These are phyloP conservation scores for Ogataea salicorniae DNA, from an alignment of 805 yeast genomes.

Conservation along the genomic window DNA sequence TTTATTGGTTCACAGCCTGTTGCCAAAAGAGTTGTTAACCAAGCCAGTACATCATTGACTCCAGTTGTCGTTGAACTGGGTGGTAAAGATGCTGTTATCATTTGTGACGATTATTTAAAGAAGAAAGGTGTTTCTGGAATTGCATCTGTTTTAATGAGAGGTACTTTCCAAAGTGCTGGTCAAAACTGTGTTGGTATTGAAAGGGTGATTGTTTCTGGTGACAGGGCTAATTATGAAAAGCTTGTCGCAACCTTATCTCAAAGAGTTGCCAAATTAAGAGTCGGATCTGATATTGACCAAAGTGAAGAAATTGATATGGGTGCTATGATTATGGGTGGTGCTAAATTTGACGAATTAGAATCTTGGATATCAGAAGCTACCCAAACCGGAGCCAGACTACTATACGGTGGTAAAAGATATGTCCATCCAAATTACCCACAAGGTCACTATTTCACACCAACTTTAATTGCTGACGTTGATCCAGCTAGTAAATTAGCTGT, in stretches of 20 bases:
- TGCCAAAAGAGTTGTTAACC: constrained; percentile 78
- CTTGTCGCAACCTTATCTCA: constrained; percentile 52
- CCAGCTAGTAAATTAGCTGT: constrained; percentile 74
- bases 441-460: constrained; percentile 92
- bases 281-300: constrained; percentile 92
- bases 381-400: constrained; percentile 67
- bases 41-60: constrained; percentile 82
- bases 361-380: constrained; percentile 69
- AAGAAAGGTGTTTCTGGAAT: constrained; percentile 38
- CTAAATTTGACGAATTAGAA: constrained; percentile 66
- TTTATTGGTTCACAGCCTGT: constrained; percentile 96
- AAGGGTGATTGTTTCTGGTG: constrained; percentile 76
- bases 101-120: constrained; percentile 73
- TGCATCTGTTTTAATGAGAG: constrained; percentile 85
- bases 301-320: constrained; percentile 92
- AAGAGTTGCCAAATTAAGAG: constrained; percentile 57
- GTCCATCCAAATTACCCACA: constrained; percentile 91
- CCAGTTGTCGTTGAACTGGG: constrained; percentile 97
- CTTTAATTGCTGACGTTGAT: constrained; percentile 78
- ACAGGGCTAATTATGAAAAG: constrained; percentile 50
- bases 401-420: constrained; percentile 77
- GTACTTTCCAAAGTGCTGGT: constrained; percentile 95
- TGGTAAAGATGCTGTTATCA: constrained; percentile 90
- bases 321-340: constrained; percentile 76
- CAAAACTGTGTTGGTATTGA: constrained; percentile 98